Conservation (phyloP, 2,329 filamentous ascomycete genomes). For the Keithomyces neogunnii region DNA sequence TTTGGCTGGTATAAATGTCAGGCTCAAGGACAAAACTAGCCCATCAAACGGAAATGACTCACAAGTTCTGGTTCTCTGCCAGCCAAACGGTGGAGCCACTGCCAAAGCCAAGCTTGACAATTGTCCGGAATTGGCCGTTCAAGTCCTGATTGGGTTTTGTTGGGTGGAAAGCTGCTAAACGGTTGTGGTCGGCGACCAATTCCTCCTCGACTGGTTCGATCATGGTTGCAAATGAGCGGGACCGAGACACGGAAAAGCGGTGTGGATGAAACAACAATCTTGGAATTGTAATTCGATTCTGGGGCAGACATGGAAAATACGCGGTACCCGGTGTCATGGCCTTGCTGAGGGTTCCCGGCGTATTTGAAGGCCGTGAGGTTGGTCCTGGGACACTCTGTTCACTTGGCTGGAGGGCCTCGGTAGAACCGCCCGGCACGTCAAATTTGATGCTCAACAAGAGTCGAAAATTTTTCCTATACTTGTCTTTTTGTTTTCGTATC, state of each 20-base stretch:
- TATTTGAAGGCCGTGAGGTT: not conserved
- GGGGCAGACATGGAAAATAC: not conserved
- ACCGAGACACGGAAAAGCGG: not conserved
- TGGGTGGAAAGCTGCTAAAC: not conserved
- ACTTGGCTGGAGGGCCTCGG: not conserved
- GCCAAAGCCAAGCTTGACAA: conserved; percentile 28
- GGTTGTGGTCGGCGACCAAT: conserved; percentile 3
- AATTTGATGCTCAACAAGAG: not conserved
- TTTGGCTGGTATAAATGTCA: not conserved
- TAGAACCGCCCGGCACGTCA: too few relatives aligned
- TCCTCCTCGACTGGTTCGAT: conserved; percentile 12
- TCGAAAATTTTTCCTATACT: not conserved
- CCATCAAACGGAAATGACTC: not conserved
- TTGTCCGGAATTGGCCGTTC: conserved; percentile 22
- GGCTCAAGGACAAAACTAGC: not conserved
- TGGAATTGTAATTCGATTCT: not conserved
- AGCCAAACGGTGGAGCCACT: conserved; percentile 29
- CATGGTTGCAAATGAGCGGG: not conserved
- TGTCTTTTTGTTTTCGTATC: not conserved
- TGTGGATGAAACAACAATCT: not conserved
- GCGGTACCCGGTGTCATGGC: not conserved
- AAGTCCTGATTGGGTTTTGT: conserved; percentile 17
- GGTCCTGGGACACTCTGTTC: not conserved
- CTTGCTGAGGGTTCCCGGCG: not conserved
- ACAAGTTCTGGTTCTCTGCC: conserved; percentile 14